Base-by-base conservation (phyloP, 2,329 filamentous ascomycete genomes). In the Dactylellina haptotyla region DNA sequence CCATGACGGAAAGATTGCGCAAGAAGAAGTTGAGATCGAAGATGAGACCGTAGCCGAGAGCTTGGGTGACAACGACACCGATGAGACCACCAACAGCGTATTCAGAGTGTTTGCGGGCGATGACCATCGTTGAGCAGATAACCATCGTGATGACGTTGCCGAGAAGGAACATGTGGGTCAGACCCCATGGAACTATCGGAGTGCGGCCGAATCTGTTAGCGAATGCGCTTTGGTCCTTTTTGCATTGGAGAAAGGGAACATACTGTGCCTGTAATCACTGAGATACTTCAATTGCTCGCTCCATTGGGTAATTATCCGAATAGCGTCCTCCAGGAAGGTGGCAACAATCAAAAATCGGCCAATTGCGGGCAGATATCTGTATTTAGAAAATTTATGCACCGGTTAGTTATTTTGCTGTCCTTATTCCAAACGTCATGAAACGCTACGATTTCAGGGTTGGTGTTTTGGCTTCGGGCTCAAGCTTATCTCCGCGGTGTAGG, bases 1-100 rank as follows among this genome's bases (percentile, higher is more conserved):
- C 95, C 85, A 98, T 94, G 79, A 99, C 95, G 76, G 93, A 97
- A 75, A 99, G 86, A 81, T 99, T 99, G 83, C 95, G 93, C 76
- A 99, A 90, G 89, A 99, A 99, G 86, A 99, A 99, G 88, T 98
- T 99, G 80, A 98, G 87, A 82, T 99, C 95, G 82, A 99, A 98
- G 82, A 99, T 97, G 75, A 99, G 87, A 71, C 95, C 95, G 81
- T 99, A 99, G 78, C 95, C 95, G 64, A 99, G 87, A 18, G 94
- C 95, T 83, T 99, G 95, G 32, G 93, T 90, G 75, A 99, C 82
- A 58, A 99, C 94, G 59, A 99, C 95, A 59, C 85, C 90, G 81
- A 97, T 90, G 76, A 99, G 90, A 75, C 94, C 95, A 75, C 84
- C 88, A 71, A 98, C 95, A 71, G 94, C 95, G 82, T 93, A 94